These are phyloP conservation scores for Calcarisporium arbuscula DNA, from an alignment of 2,329 filamentous ascomycete species.

Conservation along the genomic window DNA sequence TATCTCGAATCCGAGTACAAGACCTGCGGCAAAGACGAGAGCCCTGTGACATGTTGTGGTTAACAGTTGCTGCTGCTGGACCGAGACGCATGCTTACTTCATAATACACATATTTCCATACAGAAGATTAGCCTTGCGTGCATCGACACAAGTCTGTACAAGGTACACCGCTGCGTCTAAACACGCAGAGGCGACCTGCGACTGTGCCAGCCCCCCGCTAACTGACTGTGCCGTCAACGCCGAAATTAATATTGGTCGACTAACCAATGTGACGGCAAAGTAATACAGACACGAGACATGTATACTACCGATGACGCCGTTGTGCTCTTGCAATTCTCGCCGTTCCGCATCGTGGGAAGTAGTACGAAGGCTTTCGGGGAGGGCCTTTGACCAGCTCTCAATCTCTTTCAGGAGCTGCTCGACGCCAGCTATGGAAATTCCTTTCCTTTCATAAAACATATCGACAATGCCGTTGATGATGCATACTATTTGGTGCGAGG, in stretches of 20 bases:
- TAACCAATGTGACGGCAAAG: conserved; percentile 51
- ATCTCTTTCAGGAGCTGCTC: conserved; percentile 35
- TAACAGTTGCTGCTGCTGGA: neutral
- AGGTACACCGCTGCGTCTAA: conserved; percentile 50
- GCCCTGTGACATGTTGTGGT: conserved; percentile 27
- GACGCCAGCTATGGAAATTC: conserved; percentile 23
- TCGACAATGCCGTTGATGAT: conserved; percentile 39
- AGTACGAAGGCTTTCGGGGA: conserved; percentile 29
- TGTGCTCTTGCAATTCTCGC: conserved; percentile 8
- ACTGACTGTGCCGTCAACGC: conserved; percentile 34
- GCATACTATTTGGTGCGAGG: conserved; percentile 33
- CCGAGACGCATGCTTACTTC: conserved; percentile 35
- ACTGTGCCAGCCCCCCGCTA: conserved; percentile 18
- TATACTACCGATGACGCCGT: conserved; percentile 39
- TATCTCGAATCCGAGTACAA: conserved; percentile 50
- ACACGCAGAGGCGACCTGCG: conserved; percentile 43
- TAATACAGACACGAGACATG: conserved; percentile 54
- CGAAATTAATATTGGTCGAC: conserved; percentile 48
- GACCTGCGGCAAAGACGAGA: conserved; percentile 48
- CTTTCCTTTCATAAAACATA: conserved; percentile 33
- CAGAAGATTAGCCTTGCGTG: conserved; percentile 35
- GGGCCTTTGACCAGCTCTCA: conserved; percentile 36
- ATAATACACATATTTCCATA: conserved; percentile 53
- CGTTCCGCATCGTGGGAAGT: conserved; percentile 12
- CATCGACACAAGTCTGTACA: conserved; percentile 46